Evolutionary conservation across 2,329 filamentous ascomycete species (phyloP).

Genomic region (Epicoccum nigrum): DNA sequence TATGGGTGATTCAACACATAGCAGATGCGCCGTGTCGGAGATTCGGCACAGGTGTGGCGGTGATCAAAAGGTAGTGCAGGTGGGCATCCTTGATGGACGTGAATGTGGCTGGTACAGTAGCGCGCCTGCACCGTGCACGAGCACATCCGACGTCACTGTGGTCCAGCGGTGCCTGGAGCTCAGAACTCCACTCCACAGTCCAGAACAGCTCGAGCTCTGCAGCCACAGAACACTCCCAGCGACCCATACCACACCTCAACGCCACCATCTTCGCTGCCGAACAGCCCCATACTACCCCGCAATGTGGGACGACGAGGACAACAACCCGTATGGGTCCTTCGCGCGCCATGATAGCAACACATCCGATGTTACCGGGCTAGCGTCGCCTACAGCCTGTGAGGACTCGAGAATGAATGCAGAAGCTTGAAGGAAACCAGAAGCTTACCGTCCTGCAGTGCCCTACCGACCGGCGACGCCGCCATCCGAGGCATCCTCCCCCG

Average conservation of each 20-base stretch:
- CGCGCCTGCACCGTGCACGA: slow-evolving; percentile 12
- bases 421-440: background rate
- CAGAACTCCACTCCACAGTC: slow-evolving; percentile 12
- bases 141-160: slow-evolving; percentile 13
- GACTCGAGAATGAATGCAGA: slow-evolving; percentile 3
- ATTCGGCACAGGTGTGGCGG: background rate
- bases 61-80: background rate
- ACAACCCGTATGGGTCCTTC: slow-evolving; percentile 96
- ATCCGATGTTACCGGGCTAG: slow-evolving; percentile 60
- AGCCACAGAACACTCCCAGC: background rate
- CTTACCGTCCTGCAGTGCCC: slow-evolving; percentile 32
- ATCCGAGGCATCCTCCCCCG: slow-evolving; percentile 73
- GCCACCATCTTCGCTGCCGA: background rate
- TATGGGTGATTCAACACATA: no score
- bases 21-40: no score
- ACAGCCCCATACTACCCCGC: slow-evolving; percentile 13
- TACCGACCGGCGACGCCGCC: slow-evolving; percentile 67
- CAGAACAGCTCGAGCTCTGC: slow-evolving; percentile 8
- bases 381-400: slow-evolving; percentile 49
- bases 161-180: slow-evolving; percentile 12
- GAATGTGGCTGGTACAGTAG: slow-evolving; percentile 11
- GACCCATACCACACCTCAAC: background rate
- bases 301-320: slow-evolving; percentile 99
- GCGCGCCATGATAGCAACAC: slow-evolving; percentile 82
- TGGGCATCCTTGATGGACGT: background rate